Evolutionary conservation across 208 protist genomes (phyloP).

Genomic region (Leishmania lainsoni): DNA sequence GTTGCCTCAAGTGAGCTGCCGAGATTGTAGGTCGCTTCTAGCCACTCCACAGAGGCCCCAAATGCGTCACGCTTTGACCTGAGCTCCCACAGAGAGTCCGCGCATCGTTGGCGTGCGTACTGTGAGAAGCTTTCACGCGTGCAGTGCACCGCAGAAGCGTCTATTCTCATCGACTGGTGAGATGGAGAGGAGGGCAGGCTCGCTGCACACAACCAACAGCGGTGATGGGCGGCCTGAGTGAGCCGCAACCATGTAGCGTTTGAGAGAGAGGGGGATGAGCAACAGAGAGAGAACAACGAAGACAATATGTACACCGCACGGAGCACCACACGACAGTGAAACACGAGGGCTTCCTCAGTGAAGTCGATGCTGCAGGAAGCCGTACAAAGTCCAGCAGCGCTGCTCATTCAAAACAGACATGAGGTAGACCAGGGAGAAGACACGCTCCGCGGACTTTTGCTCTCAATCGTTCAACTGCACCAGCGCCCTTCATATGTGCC

Average conservation of each 20-base stretch:
- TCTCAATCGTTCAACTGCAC: neutral
- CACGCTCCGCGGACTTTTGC: neutral
- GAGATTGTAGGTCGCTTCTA: conserved; percentile 21
- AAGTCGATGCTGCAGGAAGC: neutral
- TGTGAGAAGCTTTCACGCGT: conserved; percentile 15
- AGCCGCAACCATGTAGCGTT: neutral
- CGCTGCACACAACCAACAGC: neutral
- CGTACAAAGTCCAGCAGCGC: neutral
- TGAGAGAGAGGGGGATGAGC: neutral
- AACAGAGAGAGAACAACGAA: conserved; percentile 18
- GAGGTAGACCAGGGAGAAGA: neutral
- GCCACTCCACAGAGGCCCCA: conserved; percentile 6
- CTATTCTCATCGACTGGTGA: conserved; percentile 6
- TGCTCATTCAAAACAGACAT: neutral
- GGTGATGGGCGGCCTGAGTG: neutral
- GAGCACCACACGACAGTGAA: neutral
- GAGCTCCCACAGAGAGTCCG: conserved; percentile 16
- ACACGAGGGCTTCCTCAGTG: neutral
- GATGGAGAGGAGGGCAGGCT: neutral
- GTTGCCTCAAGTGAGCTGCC: neutral
- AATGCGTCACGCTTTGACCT: neutral
- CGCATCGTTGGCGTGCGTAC: neutral
- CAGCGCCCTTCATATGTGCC: neutral
- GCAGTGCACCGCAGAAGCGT: neutral
- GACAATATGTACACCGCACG: neutral